Conservation (phyloP, 139 green algal genomes). For the Closterium sp. region DNA sequence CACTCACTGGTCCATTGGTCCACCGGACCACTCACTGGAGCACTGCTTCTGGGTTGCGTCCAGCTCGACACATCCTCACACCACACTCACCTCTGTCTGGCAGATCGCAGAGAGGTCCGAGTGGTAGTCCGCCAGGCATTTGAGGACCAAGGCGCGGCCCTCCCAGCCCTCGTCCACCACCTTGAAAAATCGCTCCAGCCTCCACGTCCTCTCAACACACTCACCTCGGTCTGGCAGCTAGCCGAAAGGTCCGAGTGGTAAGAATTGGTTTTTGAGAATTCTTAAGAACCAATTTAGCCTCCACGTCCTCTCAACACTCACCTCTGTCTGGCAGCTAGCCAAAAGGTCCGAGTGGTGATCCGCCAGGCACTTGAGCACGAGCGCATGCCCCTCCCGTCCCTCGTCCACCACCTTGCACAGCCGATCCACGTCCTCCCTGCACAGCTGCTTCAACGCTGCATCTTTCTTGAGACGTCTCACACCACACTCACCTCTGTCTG, state of each 20-base stretch:
- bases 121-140: constrained; percentile 5
- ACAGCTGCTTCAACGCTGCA: constrained; percentile 1
- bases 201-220: not conserved
- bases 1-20: no score
- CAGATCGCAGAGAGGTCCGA: constrained; percentile 54
- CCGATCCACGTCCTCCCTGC: constrained; percentile 4
- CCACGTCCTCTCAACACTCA: not conserved
- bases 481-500: constrained; percentile 22
- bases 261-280: not conserved
- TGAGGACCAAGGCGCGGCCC: constrained; percentile 14
- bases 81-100: constrained; percentile 24
- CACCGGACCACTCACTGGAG: no score
- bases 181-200: not conserved
- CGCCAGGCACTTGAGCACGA: constrained; percentile 18
- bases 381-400: constrained; percentile 17
- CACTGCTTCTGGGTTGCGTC: no score
- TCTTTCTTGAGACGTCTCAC: not conserved
- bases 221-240: constrained; percentile 54
- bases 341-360: constrained; percentile 13
- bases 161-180: constrained; percentile 9
- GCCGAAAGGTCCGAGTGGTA: constrained; percentile 25
- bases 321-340: constrained; percentile 55
- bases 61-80: no score
- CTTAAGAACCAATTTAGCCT: no score
- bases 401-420: constrained; percentile 6